phyloP scores from a whole-genome alignment of 257 asterid species.

The Nicotiana knightiana region DNA sequence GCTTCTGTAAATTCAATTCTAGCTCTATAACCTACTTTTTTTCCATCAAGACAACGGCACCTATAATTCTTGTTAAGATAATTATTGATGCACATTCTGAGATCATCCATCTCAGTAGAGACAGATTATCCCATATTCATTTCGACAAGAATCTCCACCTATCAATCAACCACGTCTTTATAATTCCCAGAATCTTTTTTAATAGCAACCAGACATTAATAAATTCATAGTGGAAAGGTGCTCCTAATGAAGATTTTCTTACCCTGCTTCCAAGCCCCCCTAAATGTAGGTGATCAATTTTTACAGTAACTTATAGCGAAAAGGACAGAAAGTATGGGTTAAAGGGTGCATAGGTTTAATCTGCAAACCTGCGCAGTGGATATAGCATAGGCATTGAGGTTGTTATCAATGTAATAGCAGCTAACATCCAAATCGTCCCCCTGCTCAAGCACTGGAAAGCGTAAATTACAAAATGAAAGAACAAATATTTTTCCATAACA shows the following conservation, averaged over 20 bases:
- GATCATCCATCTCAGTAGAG: too few relatives aligned
- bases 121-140: too few relatives aligned
- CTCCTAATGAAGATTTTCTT: not conserved
- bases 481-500: not conserved
- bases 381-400: constrained; percentile 68
- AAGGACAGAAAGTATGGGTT: not conserved
- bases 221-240: too few relatives aligned
- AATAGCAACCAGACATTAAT: too few relatives aligned
- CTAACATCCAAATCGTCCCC: constrained; percentile 72
- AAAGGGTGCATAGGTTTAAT: not conserved
- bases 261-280: not conserved
- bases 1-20: too few relatives aligned
- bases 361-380: constrained; percentile 71
- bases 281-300: not conserved
- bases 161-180: too few relatives aligned
- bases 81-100: too few relatives aligned
- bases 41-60: too few relatives aligned
- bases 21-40: too few relatives aligned
- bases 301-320: not conserved
- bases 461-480: not conserved
- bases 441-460: constrained; percentile 23
- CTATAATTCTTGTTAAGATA: too few relatives aligned
- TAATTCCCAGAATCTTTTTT: too few relatives aligned
- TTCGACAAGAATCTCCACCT: too few relatives aligned
- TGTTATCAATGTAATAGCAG: constrained; percentile 73